Base-by-base conservation (phyloP, 2,329 filamentous ascomycete genomes). In the Diaporthe batatas region DNA sequence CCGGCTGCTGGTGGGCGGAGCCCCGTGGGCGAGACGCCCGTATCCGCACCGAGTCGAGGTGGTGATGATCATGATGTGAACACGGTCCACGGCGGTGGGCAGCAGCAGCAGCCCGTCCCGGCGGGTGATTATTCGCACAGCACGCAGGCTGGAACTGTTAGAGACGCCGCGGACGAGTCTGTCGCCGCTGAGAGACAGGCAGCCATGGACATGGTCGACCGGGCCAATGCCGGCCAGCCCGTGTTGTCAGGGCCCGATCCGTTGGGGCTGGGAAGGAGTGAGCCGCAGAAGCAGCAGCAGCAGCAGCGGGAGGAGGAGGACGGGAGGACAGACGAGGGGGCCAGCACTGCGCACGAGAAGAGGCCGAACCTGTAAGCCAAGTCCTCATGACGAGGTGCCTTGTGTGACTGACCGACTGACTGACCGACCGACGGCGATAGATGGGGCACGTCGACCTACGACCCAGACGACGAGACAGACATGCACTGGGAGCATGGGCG, bases 111-210 rank as follows among this genome's bases (percentile, higher is more conserved):
- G 2, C 18, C 68, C 49, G 18, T 18, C 44, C 14, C 29, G 21
- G 47, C 34, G 23, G 25, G 12, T 7, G 2, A 62, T 32, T 25
- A 34, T 18, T 32, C 47, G 6, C 55, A 34, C 25, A 62, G 29
- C 10, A 21, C 53, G 18, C 79, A 81, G 44, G 80, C 81, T 36
- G 49, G 53, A 29, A 29, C 5, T 29, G 54, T 10, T 53, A 49
- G 23, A 14, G 44, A 59, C 23, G 51, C 25, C 11, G 47, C 34
- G n/a, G 64, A 44, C n/a, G 64, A 62, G 53, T 67, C 62, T n/a
- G n/a, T n/a, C 25, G 47, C 47, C 14, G 3, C 34, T n/a, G 64
- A 69, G 54, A 69, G 64, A 53, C 53, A 53, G 36, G 54, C 64
- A 29, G 64, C 54, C 10, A 72, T 69, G 64, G 64, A 72, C 3